Evolutionary conservation across 164 flowering plant species (phyloP), one percentile per base, ranked within the genome.

Genomic region (Magnolia changhungtana): DNA sequence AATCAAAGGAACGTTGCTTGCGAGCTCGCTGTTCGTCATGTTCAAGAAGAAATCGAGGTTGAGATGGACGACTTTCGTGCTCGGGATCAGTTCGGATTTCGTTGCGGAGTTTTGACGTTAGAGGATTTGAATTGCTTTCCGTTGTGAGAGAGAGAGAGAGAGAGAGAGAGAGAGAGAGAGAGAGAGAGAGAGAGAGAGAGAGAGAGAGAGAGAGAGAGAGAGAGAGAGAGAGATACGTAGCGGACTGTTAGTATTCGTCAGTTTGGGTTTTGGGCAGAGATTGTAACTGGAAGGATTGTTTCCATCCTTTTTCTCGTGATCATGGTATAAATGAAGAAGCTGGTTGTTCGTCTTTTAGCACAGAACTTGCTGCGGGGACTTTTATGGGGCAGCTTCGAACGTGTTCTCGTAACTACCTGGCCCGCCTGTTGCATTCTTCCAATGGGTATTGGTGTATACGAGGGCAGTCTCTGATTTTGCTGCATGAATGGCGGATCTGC

Each of bases 401-500:
- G 51, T 50, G 24, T 29, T 61, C 23, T 59, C 55, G 31, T 71
- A 20, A 50, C 14, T 58, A 65, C 75, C 73, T 29, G 61, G 61
- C 18, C 58, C 11, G 37, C 55, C 21, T 73, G 67, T 77, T 69
- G 65, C 68, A 75, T 66, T 83, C 49, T 83, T 83, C 88, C 79
- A 86, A 89, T 87, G 91, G 90, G 83, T 77, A 82, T 81, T 77
- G 29, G 77, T 85, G 79, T 75, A 72, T 68, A 27, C 27, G 45
- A 73, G 73, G 81, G 72, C 64, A 74, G 70, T 81, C 61, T 76
- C 73, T 82, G 81, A 78, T 74, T 75, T 84, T 80, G 82, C 79
- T 76, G 85, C 82, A 79, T 89, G 87, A 88, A 93, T 93, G 98
- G 98, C 90, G 82, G 96, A 88, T 84, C 24, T 81, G 55, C 86